phyloP scores from a whole-genome alignment of 257 asterid genomes.

The Solanum dulcamara region DNA sequence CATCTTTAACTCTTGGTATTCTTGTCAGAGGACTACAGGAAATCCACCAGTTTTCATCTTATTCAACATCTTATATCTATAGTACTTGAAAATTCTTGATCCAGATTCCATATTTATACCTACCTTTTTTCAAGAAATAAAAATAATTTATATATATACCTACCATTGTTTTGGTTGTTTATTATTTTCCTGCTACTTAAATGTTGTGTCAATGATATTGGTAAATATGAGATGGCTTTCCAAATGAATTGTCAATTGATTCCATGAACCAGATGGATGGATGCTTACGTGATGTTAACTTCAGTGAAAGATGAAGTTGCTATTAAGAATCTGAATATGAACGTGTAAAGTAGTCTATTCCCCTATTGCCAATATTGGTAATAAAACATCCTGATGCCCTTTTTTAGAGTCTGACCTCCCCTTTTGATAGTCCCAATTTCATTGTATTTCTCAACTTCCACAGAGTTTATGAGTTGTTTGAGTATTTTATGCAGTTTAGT shows the following conservation, averaged over 20 bases:
- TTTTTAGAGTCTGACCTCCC: not conserved
- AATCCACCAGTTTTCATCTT: too few relatives aligned
- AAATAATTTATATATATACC: too few relatives aligned
- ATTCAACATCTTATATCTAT: too few relatives aligned
- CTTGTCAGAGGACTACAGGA: too few relatives aligned
- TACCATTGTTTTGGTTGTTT: not conserved
- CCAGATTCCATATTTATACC: too few relatives aligned
- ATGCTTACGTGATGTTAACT: not conserved
- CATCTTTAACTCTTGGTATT: not conserved
- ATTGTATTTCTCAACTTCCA: not conserved
- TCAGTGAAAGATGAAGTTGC: not conserved
- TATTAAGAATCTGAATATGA: not conserved
- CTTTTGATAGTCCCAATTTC: not conserved
- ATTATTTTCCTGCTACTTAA: not conserved
- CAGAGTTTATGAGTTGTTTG: not conserved
- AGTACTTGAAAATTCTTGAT: too few relatives aligned
- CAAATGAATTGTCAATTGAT: not conserved
- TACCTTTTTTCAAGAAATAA: too few relatives aligned
- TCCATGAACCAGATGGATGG: not conserved
- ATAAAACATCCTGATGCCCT: not conserved
- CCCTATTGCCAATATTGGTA: not conserved
- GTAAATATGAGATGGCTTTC: not conserved
- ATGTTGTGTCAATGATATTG: not conserved
- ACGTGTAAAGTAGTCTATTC: not conserved
- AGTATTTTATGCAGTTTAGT: not conserved